Evolutionary conservation across 768 basidiomycete species (phyloP).

Genomic region (Naganishia antarctica): DNA sequence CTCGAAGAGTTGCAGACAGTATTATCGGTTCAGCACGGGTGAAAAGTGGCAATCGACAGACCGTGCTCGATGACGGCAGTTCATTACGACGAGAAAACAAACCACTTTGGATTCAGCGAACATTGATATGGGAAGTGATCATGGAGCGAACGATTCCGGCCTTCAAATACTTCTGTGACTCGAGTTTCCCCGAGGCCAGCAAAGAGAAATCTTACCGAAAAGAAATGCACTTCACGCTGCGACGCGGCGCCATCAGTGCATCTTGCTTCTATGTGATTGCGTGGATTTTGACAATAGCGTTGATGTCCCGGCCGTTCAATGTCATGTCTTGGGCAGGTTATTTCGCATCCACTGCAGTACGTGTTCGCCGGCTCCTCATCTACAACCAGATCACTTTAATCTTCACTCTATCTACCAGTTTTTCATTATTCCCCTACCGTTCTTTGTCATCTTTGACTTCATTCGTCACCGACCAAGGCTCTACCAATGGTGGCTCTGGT

Average conservation of each 20-base stretch:
- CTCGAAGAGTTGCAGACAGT: slow-evolving; percentile 28
- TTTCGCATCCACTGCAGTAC: slow-evolving; percentile 38
- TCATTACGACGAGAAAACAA: slow-evolving; percentile 32
- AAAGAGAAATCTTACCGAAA: slow-evolving; percentile 46
- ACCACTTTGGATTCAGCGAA: slow-evolving; percentile 33
- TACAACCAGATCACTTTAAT: background rate
- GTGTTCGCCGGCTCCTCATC: slow-evolving; percentile 6
- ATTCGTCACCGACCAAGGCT: slow-evolving; percentile 33
- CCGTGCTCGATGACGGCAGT: slow-evolving; percentile 15
- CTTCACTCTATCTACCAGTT: slow-evolving; percentile 29
- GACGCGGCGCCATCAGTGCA: slow-evolving; percentile 25
- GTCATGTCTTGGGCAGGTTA: slow-evolving; percentile 34
- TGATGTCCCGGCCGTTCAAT: slow-evolving; percentile 32
- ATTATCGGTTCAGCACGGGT: slow-evolving; percentile 16
- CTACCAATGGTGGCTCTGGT: slow-evolving; percentile 42
- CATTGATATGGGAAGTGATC: slow-evolving; percentile 34
- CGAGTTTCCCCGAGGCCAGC: slow-evolving; percentile 40
- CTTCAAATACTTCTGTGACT: slow-evolving; percentile 43
- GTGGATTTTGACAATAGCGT: slow-evolving; percentile 38
- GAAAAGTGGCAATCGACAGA: slow-evolving; percentile 9
- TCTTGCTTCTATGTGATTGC: slow-evolving; percentile 38
- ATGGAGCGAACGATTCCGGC: slow-evolving; percentile 39
- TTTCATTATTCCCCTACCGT: slow-evolving; percentile 39
- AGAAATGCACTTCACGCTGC: slow-evolving; percentile 37
- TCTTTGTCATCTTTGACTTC: slow-evolving; percentile 40